Evolutionary conservation across 2,329 filamentous ascomycete species (phyloP), one percentile per base, ranked within the genome.

Genomic region (Coniosporium tulheliwenetii): DNA sequence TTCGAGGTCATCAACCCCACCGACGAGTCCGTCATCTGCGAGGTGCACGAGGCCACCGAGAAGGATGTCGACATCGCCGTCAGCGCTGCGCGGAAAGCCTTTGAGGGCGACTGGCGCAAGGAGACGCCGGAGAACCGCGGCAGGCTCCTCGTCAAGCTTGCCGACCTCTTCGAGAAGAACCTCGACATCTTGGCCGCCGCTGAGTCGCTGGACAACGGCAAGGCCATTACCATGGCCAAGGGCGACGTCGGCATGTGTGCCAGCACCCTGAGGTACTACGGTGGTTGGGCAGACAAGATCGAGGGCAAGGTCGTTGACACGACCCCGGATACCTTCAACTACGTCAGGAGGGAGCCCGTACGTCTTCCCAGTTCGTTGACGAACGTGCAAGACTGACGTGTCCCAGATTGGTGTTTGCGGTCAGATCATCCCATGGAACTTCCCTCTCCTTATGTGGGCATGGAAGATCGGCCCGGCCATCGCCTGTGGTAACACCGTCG

Each of bases 1-100:
- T 91, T 94, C 57, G 85, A 94, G 66, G 82, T 86, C 62, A 80
- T 91, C 71, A 93, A 93, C 74, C 86, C 86, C 44, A 57, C 80
- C 48, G 85, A 76, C 49, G 87, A 94, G 64, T 78, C 86, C 63
- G 76, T 85, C 56, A 93, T 93, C 68, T 75, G 71, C 70, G 79
- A 78, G 41, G 83, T 94, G 52, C 68, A 76, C 58, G 86, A 93
- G 67, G 87, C 80, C 57, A 83, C 80, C 48, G 85, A 93, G 71
- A 86, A 93, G 71, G 85, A 91, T 67, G 69, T 76, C 58, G 74
- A 78, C 61, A 66, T 86, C 44, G 87, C 87, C 47, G 87, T 95
- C 48, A 68, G 74, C 43, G 86, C 85, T 40, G 87, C 87, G 49
- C 82, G 87, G 60, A 81, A 82, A 63, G 85, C 86, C 40, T 89